These are phyloP conservation scores for Gossypium ekmanianum DNA, from an alignment of 345 rosid species.

Conservation along the genomic window DNA sequence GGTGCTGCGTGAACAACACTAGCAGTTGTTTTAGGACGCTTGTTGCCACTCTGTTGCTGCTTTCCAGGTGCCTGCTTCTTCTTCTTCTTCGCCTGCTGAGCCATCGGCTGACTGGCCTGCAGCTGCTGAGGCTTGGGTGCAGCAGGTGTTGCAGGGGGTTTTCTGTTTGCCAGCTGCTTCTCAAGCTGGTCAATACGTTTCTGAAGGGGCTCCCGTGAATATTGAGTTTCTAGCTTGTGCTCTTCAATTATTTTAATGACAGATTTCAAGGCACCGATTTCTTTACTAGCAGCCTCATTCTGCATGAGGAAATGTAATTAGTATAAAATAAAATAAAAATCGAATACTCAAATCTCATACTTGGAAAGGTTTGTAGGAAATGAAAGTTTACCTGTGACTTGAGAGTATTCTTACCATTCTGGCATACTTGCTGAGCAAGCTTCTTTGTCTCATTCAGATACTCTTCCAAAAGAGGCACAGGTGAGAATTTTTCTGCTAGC, in stretches of 20 bases:
- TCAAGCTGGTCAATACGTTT: conserved; percentile 62
- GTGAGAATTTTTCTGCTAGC: conserved; percentile 49
- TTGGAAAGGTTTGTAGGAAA: conserved; percentile 12
- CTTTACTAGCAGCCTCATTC: conserved; percentile 56
- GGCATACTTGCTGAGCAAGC: conserved; percentile 29
- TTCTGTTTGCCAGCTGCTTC: conserved; percentile 55
- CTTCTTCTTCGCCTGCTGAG: conserved; percentile 2
- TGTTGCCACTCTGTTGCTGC: conserved; percentile 6
- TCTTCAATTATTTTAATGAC: conserved; percentile 55
- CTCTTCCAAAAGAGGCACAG: conserved; percentile 47
- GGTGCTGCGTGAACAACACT: conserved; percentile 22
- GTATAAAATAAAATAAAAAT: neutral
- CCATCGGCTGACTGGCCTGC: conserved; percentile 1
- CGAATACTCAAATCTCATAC: neutral
- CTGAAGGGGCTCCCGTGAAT: conserved; percentile 30
- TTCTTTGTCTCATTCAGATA: conserved; percentile 37
- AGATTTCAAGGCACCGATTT: conserved; percentile 51
- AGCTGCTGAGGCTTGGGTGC: conserved; percentile 35
- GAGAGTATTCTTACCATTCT: conserved; percentile 41
- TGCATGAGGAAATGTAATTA: conserved; percentile 23
- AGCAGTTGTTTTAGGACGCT: conserved; percentile 16
- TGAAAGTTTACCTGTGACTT: conserved; percentile 41
- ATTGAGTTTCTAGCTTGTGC: conserved; percentile 53
- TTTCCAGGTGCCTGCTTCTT: neutral
- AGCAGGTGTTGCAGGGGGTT: conserved; percentile 32